Evolutionary conservation across 306 rosid genomes (phyloP).

Genomic region (Lotus japonicus): DNA sequence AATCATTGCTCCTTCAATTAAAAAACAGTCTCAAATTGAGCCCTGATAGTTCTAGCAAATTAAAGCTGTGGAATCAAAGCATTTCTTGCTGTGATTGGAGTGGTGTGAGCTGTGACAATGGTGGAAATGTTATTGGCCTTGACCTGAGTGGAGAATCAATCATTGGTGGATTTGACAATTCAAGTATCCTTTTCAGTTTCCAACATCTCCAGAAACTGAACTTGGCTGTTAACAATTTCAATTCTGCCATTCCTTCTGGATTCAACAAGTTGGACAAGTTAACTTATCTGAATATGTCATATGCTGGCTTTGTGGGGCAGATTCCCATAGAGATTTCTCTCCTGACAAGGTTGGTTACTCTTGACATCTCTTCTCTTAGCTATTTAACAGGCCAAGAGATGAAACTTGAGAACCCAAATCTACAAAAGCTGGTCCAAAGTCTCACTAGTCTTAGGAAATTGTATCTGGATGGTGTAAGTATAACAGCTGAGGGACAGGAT

Average conservation of each 20-base stretch:
- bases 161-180: constrained; percentile 18
- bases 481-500: constrained; percentile 30
- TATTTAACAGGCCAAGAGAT: background rate
- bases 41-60: background rate
- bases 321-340: constrained; percentile 36
- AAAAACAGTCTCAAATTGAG: constrained; percentile 22
- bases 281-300: constrained; percentile 24
- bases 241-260: constrained; percentile 22
- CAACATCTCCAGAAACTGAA: constrained; percentile 24
- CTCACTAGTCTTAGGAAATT: constrained; percentile 29
- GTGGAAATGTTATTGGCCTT: constrained; percentile 24
- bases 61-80: constrained; percentile 28
- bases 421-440: constrained; percentile 20
- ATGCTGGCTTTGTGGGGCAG: constrained; percentile 31
- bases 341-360: constrained; percentile 34
- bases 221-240: constrained; percentile 19
- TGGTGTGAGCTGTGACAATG: constrained; percentile 33
- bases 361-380: constrained; percentile 23
- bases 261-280: constrained; percentile 28
- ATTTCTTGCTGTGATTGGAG: constrained; percentile 39
- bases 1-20: constrained; percentile 31
- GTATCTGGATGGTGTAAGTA: constrained; percentile 41
- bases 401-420: constrained; percentile 30
- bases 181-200: constrained; percentile 27
- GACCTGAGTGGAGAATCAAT: constrained; percentile 31